Base-by-base conservation (phyloP, 176 grass and related monocot genomes). In the Oryza officinalis region DNA sequence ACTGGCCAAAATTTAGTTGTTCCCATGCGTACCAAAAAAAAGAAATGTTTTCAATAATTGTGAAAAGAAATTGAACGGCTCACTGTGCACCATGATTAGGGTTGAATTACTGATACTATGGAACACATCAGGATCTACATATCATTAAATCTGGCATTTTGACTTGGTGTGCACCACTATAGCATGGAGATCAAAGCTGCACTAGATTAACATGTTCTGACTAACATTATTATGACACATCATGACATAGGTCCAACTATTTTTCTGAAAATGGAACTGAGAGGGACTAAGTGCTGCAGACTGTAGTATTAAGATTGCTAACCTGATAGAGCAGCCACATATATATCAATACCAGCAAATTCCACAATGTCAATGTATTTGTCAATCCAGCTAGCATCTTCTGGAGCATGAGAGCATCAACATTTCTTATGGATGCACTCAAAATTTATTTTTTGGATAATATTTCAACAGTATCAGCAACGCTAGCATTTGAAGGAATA, bases 281-380 rank as follows among this genome's bases (percentile, higher is more conserved):
- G 32, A 32, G 32, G 32, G 32, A 32, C 28, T 30, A 30, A 30
- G 28, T 30, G 28, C 28, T 30, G 28, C 28, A 30, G 28, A 30
- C 32, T 32, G 32, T 2, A 4, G 52, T 32, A 38, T 27, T 64
- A 57, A 70, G 68, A 18, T 86, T 84, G 79, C 66, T 28, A 81
- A 95, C 96, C 96, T 98, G 96, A 88, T 91, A 81, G 65, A 98
- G 91, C 65, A 98, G 83, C 96, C 96, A 98, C 85, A 98, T 91
- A 30, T 30, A 30, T 30, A 5, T 91, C 85, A 90, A 98, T 86
- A 67, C 93, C 96, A 66, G 89, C 87, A 76, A 98, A 98, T 72
- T 95, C 96, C 35, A 98, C 87, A 80, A 98, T 95, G 27, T 91
- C 91, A 17, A 98, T 95, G 73, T 98, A 95, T 83, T 88, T 92